These are phyloP conservation scores for Lolium multiflorum DNA, from an alignment of 176 grass and related monocot genomes.

Conservation along the genomic window DNA sequence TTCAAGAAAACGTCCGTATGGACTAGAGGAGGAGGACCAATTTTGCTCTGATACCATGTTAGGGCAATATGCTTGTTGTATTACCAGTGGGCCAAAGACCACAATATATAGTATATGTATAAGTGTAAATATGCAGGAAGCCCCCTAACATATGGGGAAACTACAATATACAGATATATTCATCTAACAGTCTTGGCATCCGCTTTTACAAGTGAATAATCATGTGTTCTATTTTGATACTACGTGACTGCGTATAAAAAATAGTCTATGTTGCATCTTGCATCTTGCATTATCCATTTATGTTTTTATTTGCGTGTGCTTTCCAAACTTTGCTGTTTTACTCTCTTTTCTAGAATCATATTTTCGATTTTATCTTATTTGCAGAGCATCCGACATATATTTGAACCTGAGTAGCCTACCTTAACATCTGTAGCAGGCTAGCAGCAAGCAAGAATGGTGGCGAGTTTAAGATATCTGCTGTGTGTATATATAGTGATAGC, in stretches of 20 bases:
- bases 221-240: neutral
- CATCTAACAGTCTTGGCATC: no score
- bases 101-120: no score
- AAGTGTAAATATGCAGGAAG: no score
- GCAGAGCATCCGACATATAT: neutral
- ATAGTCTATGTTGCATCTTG: neutral
- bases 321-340: neutral
- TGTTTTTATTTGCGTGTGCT: neutral
- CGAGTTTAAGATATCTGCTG: neutral
- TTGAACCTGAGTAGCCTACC: conserved; percentile 3
- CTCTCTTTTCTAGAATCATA: neutral
- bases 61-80: no score
- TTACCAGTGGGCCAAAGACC: no score
- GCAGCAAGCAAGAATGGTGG: conserved; percentile 3
- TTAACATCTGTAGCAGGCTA: conserved; percentile 11
- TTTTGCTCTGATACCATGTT: no score
- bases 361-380: neutral
- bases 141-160: no score
- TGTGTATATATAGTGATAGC: conserved; percentile 14
- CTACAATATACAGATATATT: no score
- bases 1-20: no score
- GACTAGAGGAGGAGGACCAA: no score
- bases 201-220: neutral
- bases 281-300: neutral
- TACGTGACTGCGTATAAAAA: neutral